These are phyloP conservation scores for Fusarium veterinarium DNA, from an alignment of 2,329 filamentous ascomycete species.

Conservation along the genomic window DNA sequence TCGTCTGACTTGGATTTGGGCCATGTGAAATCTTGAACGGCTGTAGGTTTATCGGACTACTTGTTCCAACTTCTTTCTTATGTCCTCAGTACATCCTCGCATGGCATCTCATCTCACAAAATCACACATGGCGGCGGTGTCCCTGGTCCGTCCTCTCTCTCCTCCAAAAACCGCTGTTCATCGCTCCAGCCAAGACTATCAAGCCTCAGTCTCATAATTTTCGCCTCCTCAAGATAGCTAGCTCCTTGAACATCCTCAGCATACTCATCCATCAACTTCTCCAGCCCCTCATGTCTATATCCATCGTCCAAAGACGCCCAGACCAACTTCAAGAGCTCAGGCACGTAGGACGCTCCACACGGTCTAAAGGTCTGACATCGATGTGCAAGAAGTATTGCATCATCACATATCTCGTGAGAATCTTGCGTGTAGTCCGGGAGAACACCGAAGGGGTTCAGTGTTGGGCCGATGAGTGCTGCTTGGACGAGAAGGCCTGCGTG, in stretches of 20 bases:
- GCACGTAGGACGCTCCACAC: conserved; percentile 14
- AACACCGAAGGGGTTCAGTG: conserved; percentile 3
- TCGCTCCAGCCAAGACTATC: conserved; percentile 10
- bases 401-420: conserved; percentile 5
- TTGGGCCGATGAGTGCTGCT: conserved; percentile 1
- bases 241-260: conserved; percentile 15
- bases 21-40: background rate
- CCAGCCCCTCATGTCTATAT: conserved; percentile 21
- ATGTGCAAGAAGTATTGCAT: background rate
- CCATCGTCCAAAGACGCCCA: conserved; percentile 18
- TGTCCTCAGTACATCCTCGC: fast-evolving
- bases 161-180: background rate
- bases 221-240: conserved; percentile 11
- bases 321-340: conserved; percentile 19
- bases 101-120: background rate
- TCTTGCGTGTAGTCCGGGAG: background rate
- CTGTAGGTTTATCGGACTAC: background rate
- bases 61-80: background rate
- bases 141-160: background rate
- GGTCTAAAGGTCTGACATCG: conserved; percentile 13
- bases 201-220: background rate
- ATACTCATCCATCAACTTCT: conserved; percentile 2
- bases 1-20: fast-evolving
- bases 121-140: conserved; percentile 11
- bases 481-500: conserved; percentile 16